A percentile compares a stretch with the other conserved stretches of the same genome.
These are phyloP conservation scores for Xylaria longipes DNA, from an alignment of 495 filamentous ascomycete species.

Conservation along the genomic window DNA sequence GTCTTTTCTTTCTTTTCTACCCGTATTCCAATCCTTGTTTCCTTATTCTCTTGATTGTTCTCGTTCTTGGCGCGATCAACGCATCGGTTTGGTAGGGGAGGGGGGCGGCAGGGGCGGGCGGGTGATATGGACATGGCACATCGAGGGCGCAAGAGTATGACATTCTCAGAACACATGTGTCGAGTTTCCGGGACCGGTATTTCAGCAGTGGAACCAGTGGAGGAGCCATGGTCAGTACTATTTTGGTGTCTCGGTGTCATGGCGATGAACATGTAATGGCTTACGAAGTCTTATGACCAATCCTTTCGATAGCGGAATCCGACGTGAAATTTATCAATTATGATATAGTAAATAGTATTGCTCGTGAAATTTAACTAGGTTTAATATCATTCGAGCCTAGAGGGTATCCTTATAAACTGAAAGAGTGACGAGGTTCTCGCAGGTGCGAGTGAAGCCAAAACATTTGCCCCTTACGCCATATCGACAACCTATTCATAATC, in stretches of 20 bases:
- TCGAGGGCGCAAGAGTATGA: background rate
- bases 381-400: background rate
- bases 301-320: background rate
- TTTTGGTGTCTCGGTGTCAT: background rate
- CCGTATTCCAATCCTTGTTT: background rate
- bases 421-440: background rate
- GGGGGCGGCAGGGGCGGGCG: background rate
- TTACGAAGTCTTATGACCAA: constrained; percentile 4
- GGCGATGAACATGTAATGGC: background rate
- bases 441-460: background rate
- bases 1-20: background rate
- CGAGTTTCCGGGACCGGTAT: background rate
- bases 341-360: background rate
- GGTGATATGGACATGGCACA: background rate
- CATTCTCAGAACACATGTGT: background rate
- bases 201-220: background rate
- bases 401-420: constrained; percentile 12
- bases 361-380: background rate
- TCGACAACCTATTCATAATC: background rate
- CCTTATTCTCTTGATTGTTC: background rate
- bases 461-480: background rate
- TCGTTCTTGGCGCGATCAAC: background rate
- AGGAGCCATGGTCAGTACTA: background rate
- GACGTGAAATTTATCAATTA: background rate
- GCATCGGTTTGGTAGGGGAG: background rate